A percentile compares a stretch with the other conserved stretches of the same genome.
phyloP scores from a whole-genome alignment of 1,284 basidiomycete species.

The Leccinum angustisporum region DNA sequence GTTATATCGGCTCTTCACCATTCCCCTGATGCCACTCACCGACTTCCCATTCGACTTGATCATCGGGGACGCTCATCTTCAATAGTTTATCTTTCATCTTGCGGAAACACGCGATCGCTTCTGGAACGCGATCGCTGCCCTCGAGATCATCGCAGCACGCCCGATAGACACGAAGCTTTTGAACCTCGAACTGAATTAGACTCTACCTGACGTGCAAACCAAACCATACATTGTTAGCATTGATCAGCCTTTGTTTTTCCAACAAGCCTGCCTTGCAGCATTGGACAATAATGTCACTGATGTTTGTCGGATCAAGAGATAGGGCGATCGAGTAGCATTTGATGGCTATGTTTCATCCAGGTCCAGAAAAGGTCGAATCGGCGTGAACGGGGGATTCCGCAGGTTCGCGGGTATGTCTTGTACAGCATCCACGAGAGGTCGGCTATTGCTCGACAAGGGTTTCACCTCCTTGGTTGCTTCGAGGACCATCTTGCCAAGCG shows the following conservation, averaged over 20 bases:
- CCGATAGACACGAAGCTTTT: no score
- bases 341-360: constrained; percentile 36
- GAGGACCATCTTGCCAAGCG: constrained; percentile 96
- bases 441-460: constrained; percentile 43
- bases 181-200: no score
- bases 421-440: constrained; percentile 67
- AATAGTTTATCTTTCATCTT: neutral
- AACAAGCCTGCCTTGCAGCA: no score
- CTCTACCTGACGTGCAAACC: no score
- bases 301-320: no score
- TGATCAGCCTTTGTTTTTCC: no score
- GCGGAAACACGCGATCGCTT: neutral
- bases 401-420: constrained; percentile 54
- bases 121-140: no score
- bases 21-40: neutral
- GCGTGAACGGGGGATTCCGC: constrained; percentile 51
- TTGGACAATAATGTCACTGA: no score
- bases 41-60: neutral
- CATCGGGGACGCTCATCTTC: neutral
- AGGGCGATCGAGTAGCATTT: no score
- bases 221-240: no score
- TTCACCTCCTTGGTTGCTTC: constrained; percentile 89
- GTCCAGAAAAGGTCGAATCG: constrained; percentile 60
- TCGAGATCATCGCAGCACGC: no score
- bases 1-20: no score